Conservation (phyloP, 345 rosid species). For the Tarenaya hassleriana region DNA sequence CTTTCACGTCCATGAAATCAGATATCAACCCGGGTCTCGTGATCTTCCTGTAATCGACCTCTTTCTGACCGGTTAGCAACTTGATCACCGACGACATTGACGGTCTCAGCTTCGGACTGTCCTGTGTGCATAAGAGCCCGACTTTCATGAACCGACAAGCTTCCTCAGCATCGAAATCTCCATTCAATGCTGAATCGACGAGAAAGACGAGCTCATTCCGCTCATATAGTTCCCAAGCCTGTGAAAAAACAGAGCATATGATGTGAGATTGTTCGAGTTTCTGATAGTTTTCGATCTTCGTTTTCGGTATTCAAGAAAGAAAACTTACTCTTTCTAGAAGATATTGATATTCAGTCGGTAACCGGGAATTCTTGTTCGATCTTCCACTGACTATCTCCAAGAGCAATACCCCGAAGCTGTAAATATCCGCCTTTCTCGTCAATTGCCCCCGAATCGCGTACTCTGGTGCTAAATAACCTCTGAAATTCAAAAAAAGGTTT, state of each 20-base stretch:
- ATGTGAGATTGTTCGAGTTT: neutral
- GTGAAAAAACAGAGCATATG: conserved; percentile 22
- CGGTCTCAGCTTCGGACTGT: conserved; percentile 62
- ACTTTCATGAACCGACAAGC: conserved; percentile 60
- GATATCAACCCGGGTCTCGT: conserved; percentile 64
- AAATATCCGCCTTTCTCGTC: conserved; percentile 88
- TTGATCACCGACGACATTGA: conserved; percentile 58
- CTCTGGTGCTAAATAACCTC: conserved; percentile 98
- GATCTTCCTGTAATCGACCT: conserved; percentile 32
- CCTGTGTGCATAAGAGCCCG: conserved; percentile 78
- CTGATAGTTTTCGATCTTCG: no score
- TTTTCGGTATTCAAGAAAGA: neutral
- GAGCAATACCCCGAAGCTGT: conserved; percentile 87
- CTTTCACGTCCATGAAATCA: conserved; percentile 78
- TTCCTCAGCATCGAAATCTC: conserved; percentile 65
- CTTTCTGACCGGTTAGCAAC: conserved; percentile 47
- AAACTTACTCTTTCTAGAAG: conserved; percentile 74
- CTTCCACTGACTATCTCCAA: conserved; percentile 88
- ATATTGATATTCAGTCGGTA: conserved; percentile 71
- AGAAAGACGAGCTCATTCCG: conserved; percentile 55
- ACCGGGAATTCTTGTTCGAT: conserved; percentile 65
- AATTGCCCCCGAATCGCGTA: conserved; percentile 89
- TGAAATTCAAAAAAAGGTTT: conserved; percentile 25
- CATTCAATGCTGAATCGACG: conserved; percentile 46
- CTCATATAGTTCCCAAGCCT: conserved; percentile 87